Base-by-base conservation (phyloP, 208 protist species). In the Borovskyia barvae region DNA sequence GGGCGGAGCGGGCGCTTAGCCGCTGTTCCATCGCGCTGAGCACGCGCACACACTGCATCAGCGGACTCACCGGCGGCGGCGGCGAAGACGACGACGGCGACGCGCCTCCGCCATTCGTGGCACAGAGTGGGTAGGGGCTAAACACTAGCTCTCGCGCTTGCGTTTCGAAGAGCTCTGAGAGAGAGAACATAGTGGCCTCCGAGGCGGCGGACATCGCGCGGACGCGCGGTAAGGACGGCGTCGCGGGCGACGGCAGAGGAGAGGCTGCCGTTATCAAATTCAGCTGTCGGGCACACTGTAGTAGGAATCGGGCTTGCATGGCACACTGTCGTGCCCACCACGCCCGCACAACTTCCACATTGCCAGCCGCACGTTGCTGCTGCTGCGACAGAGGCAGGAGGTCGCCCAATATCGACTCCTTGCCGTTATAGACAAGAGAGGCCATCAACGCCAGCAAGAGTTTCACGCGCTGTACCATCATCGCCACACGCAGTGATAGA, bases 391-490 rank as follows among this genome's bases (percentile, higher is more conserved):
- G 54, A 20, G n/a, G n/a, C 3, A 22, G 55, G 25, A 71, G 26
- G 9, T 26, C 25, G 17, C 55, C 48, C 15, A 64, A 39, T 14
- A 64, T 58, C 11, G 55, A 52, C n/a, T 35, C 37, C 1, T 36
- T 35, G 39, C 64, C 54, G 49, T 64, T 64, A 48, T 32, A 53
- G 3, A 53, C 20, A 11, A 58, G 29, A 7, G 32, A 47, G 3
- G n/a, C 12, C 9, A 55, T n/a, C 15, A 71, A 20, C n/a, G 55
- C 28, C 24, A 52, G 64, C 12, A 71, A 12, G 4, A 71, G 64
- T 28, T 71, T 71, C n/a, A 59, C 35, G 7, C 56, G 66, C 45
- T 66, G 66, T n/a, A 65, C 51, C 15, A 40, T 40, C 64, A 66
- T 73, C 20, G 58, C 64, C 6, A 71, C 22, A 4, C 54, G 55